phyloP scores from a whole-genome alignment of 331 rosid genomes.

The Cydonia oblonga region DNA sequence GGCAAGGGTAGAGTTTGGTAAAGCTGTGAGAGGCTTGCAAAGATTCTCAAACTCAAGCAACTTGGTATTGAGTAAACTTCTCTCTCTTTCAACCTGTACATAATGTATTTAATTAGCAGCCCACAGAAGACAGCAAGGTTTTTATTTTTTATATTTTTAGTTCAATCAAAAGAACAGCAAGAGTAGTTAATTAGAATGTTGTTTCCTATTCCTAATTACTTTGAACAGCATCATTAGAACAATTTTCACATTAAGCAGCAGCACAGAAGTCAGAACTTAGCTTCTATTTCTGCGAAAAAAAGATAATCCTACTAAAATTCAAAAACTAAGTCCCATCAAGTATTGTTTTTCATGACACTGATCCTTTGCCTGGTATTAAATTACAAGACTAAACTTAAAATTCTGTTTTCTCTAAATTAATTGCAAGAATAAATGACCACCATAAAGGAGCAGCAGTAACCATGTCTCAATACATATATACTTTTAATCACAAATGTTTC shows the following conservation, averaged over 20 bases:
- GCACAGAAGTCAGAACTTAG: background rate
- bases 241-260: background rate
- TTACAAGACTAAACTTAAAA: background rate
- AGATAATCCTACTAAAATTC: background rate
- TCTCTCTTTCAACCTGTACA: constrained; percentile 82
- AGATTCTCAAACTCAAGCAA: constrained; percentile 60
- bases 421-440: background rate
- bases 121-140: background rate
- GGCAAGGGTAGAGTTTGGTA: constrained; percentile 23
- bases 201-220: background rate
- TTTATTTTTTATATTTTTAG: background rate
- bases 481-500: background rate
- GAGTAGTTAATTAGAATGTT: background rate
- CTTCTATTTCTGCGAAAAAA: background rate
- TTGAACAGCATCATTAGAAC: background rate
- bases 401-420: background rate
- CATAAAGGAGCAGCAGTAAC: background rate
- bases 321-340: background rate
- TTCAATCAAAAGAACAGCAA: background rate
- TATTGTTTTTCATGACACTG: background rate
- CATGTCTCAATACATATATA: background rate
- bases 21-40: constrained; percentile 36
- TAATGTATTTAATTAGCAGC: constrained; percentile 6
- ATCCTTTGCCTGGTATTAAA: background rate
- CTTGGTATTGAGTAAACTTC: constrained; percentile 62